Conservation (phyloP, 164 flowering plant genomes). For the Pachysandra terminalis region DNA sequence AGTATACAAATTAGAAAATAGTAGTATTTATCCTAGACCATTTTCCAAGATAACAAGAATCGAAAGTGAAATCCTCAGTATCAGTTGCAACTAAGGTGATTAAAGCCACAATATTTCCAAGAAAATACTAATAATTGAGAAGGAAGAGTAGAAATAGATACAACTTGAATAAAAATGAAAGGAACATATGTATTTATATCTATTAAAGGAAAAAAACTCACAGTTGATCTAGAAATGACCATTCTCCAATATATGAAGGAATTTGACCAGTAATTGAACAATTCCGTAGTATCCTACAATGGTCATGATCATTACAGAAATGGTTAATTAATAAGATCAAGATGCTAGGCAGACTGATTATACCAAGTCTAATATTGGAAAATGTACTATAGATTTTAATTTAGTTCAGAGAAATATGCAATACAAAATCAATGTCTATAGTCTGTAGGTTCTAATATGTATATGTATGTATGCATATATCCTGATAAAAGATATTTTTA, state of each 20-base stretch:
- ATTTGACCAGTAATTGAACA: constrained; percentile 3
- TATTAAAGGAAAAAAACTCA: neutral
- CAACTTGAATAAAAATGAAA: no score
- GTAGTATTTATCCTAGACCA: no score
- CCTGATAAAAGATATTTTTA: no score
- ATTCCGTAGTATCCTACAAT: neutral
- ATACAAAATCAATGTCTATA: no score
- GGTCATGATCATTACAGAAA: neutral
- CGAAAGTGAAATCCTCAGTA: no score
- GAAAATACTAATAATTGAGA: neutral
- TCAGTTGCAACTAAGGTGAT: neutral
- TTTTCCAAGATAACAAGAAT: no score
- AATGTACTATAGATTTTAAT: neutral
- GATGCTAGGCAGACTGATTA: neutral
- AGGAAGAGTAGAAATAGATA: no score
- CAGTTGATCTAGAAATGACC: neutral
- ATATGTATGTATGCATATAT: no score
- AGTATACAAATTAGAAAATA: no score
- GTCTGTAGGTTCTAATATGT: no score
- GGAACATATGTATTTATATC: no score
- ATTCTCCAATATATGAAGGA: neutral
- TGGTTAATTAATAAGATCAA: neutral
- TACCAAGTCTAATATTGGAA: neutral
- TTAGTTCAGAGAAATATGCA: neutral
- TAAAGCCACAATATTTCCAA: neutral